Percentiles rank a stretch among this genome's conserved stretches.
These are phyloP conservation scores for Penicillium griseofulvum DNA, from an alignment of 2,329 filamentous ascomycete genomes.

Conservation along the genomic window DNA sequence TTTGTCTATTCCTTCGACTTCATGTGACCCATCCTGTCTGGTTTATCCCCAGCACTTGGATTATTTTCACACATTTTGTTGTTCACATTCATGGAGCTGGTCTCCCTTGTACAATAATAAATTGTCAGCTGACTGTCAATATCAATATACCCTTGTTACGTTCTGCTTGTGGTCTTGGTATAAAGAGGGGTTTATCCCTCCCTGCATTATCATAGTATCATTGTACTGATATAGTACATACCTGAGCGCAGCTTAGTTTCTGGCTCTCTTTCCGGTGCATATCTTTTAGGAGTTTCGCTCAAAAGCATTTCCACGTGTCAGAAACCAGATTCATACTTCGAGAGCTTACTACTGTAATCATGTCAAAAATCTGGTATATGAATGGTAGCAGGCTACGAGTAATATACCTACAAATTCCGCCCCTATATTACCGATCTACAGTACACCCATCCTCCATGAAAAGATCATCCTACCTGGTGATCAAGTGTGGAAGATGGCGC, in stretches of 20 bases:
- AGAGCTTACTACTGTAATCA: neutral
- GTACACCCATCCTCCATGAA: neutral
- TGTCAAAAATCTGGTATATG: too few relatives aligned
- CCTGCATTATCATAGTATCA: neutral
- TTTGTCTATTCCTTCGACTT: slow-evolving; percentile 5
- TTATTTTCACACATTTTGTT: neutral
- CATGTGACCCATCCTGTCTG: neutral
- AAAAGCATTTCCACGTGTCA: neutral
- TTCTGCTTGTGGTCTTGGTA: neutral
- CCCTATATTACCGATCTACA: neutral
- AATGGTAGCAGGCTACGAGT: neutral
- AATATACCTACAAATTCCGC: neutral
- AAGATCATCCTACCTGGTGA: slow-evolving; percentile 3
- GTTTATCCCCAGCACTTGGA: neutral
- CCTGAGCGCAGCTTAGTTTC: neutral
- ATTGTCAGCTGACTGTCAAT: slow-evolving; percentile 1
- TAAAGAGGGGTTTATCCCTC: neutral
- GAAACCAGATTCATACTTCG: neutral
- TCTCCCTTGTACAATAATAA: slow-evolving; percentile 10
- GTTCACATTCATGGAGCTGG: slow-evolving; percentile 2
- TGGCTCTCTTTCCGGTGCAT: slow-evolving; percentile 17
- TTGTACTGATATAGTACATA: neutral
- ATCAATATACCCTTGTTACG: slow-evolving; percentile 10
- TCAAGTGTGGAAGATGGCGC: neutral
- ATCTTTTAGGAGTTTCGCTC: neutral